Evolutionary conservation across 2,329 filamentous ascomycete species (phyloP), one percentile per base, ranked within the genome.

Genomic region (Clonostachys chloroleuca): DNA sequence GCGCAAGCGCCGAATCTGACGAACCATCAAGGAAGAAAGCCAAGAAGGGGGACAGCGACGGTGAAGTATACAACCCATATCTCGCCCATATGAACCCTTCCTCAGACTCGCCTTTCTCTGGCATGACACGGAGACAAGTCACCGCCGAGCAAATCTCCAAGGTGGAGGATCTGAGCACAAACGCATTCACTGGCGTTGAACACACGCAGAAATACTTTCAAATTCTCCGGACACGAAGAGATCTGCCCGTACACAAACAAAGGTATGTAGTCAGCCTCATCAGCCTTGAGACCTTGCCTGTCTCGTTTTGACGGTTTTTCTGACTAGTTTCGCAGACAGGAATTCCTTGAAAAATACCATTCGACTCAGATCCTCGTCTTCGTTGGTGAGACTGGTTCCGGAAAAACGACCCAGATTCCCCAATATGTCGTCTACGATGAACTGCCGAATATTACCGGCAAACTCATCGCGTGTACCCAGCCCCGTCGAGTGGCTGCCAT

Each of bases 381-480:
- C 61, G 94, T 99, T 54, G 94, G 94, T 74, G 94, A 99, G 77
- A 99, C 94, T 9, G 94, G 95, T 82, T 99, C 94, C 55, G 94
- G 94, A 73, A 99, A 99, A 75, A 99, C 94, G 5, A 99, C 94
- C 0, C 94, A 99, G 75, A 97, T 99, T 51, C 94, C 94, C 3
- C 94, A 99, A 67, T 99, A 96, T 66, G 92, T 99, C 55, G 83
- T 99, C 39, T 97, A 87, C 76, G 94, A 99, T 70, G 94, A 99
- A 68, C 80, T 96, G 34, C 92, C 94, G 24, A 89, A 97, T 59
- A 74, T 83, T 52, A 84, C 85, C 56, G 80, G 83, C 64, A 96
- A 96, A 74, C 85, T 96, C 69, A 86, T 99, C 49, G 94, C 92
- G 49, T 99, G 94, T 77, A 99, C 94, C 6, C 94, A 99, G 69